Percentiles rank a stretch among this genome's conserved stretches.
phyloP scores from a whole-genome alignment of 345 rosid species.

The Euphorbia tirucalli region DNA sequence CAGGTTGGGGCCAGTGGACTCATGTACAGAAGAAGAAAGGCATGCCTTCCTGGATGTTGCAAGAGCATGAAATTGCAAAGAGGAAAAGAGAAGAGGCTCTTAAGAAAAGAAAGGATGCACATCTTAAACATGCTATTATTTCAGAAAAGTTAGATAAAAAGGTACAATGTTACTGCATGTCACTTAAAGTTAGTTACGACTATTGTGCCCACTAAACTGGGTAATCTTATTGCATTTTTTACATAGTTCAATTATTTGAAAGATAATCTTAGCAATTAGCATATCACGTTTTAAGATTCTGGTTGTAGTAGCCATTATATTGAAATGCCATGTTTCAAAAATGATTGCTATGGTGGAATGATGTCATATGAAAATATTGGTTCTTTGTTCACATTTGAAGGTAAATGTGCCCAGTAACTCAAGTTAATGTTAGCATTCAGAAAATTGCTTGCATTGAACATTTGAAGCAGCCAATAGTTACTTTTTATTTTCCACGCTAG shows the following conservation, averaged over 20 bases:
- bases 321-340: neutral
- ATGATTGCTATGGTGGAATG: neutral
- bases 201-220: neutral
- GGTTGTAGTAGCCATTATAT: neutral
- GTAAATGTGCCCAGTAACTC: too few relatives aligned
- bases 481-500: neutral
- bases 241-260: neutral
- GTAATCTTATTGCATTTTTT: neutral
- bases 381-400: neutral
- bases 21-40: conserved; percentile 72
- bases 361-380: too few relatives aligned
- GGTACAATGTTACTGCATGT: conserved; percentile 37
- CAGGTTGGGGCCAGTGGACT: conserved; percentile 98
- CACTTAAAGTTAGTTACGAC: neutral
- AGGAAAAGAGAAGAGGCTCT: conserved; percentile 64
- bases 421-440: neutral
- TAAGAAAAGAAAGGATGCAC: conserved; percentile 82
- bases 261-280: neutral
- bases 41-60: conserved; percentile 73
- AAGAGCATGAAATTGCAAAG: conserved; percentile 67
- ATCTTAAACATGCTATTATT: conserved; percentile 67
- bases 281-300: neutral
- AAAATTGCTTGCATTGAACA: too few relatives aligned
- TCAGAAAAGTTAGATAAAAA: conserved; percentile 83
- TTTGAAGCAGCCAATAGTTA: neutral